phyloP scores from a whole-genome alignment of 139 green algal species.

The Gonium pectorale region DNA sequence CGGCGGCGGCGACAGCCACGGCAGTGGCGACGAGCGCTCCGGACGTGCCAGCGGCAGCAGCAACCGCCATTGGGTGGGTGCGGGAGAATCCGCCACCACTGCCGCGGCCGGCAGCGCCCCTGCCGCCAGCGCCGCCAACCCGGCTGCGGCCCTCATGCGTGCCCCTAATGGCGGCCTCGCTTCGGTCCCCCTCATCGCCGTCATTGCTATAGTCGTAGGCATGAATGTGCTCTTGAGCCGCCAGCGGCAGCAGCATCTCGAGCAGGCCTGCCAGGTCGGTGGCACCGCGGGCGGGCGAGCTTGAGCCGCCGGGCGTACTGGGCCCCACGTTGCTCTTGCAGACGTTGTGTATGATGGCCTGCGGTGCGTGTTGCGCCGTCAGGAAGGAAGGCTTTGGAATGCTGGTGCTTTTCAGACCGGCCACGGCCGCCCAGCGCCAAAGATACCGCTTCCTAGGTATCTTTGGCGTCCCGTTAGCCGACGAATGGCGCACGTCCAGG shows the following conservation, averaged over 20 bases:
- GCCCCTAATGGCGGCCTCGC: no score
- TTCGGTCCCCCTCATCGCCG: no score
- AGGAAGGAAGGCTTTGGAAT: not conserved
- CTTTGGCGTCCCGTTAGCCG: no score
- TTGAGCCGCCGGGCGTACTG: no score
- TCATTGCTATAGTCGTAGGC: no score
- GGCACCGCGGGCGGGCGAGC: not conserved
- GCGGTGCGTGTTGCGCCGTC: no score
- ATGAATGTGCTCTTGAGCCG: no score
- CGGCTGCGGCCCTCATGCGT: no score
- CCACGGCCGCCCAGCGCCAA: no score
- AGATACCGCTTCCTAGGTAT: no score
- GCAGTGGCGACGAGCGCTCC: not conserved
- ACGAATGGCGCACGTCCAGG: no score
- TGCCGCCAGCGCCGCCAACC: not conserved
- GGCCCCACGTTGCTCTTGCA: no score
- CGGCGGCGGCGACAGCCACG: slow-evolving; percentile 7
- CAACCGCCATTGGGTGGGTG: not conserved
- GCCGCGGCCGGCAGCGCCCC: not conserved
- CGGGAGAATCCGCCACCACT: not conserved
- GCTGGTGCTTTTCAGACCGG: not conserved
- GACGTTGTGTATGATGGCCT: slow-evolving; percentile 37
- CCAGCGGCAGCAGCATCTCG: slow-evolving; percentile 16
- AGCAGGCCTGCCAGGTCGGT: slow-evolving; percentile 24
- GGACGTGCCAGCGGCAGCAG: not conserved